Evolutionary conservation across 2,329 filamentous ascomycete genomes (phyloP).

Genomic region (Passalora sequoiae): DNA sequence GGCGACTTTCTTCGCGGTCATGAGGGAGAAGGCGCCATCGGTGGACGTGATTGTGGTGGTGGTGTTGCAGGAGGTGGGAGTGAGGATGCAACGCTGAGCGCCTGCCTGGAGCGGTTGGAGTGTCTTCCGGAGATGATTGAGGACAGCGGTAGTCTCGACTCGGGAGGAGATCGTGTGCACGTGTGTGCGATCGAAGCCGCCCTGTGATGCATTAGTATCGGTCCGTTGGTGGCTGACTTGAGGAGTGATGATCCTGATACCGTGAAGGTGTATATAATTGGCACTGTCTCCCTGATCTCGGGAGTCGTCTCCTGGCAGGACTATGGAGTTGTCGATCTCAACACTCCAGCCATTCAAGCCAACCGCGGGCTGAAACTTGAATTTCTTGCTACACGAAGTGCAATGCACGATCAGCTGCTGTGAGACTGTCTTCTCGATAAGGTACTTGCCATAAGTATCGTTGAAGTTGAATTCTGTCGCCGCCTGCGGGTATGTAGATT

Average conservation of each 20-base stretch:
- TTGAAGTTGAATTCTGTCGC: not conserved
- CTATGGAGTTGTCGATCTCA: not conserved
- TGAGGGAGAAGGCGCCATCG: not conserved
- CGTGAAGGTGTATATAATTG: slow-evolving; percentile 2
- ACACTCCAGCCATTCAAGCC: not conserved
- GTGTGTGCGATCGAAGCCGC: no score
- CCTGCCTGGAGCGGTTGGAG: not conserved
- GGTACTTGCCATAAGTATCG: not conserved
- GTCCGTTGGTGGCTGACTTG: not conserved
- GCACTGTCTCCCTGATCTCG: not conserved
- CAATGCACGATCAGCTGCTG: not conserved
- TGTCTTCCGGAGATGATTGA: not conserved
- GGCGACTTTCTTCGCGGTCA: slow-evolving; percentile 1
- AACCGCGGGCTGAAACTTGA: not conserved
- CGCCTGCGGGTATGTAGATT: not conserved
- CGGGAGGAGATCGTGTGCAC: not conserved
- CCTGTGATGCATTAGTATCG: not conserved
- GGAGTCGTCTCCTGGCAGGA: not conserved
- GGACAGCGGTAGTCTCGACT: not conserved
- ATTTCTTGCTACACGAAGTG: not conserved
- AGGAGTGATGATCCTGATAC: not conserved
- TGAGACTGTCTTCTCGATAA: not conserved
- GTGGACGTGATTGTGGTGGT: not conserved
- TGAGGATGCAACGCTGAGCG: not conserved
- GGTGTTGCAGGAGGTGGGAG: not conserved